Evolutionary conservation across 208 protist genomes (phyloP).

Genomic region (Trypanosoma scelopori): DNA sequence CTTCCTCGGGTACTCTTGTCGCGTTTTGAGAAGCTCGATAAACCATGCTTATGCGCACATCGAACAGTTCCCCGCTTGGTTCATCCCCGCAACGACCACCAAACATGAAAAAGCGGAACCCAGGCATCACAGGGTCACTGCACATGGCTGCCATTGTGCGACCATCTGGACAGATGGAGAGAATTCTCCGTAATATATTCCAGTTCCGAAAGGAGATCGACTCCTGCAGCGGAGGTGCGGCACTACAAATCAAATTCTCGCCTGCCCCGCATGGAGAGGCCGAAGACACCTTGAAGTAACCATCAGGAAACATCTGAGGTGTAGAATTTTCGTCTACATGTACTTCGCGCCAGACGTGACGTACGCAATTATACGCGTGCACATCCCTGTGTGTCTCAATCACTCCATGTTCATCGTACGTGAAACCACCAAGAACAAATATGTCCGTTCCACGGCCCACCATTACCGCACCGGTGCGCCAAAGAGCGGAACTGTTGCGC

Average conservation of each 20-base stretch:
- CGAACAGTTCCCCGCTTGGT: slow-evolving; percentile 50
- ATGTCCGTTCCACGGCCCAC: slow-evolving; percentile 36
- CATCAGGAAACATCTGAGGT: slow-evolving; percentile 9
- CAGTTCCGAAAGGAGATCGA: slow-evolving; percentile 7
- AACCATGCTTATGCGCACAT: slow-evolving; percentile 33
- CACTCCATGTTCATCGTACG: slow-evolving; percentile 31
- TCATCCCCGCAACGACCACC: slow-evolving; percentile 56
- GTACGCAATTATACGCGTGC: slow-evolving; percentile 51
- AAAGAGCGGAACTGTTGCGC: slow-evolving; percentile 47
- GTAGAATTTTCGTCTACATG: slow-evolving; percentile 19
- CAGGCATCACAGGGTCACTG: slow-evolving; percentile 33
- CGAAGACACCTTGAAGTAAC: slow-evolving; percentile 27
- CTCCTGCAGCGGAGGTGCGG: not conserved
- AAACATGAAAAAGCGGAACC: slow-evolving; percentile 54
- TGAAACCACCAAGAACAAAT: slow-evolving; percentile 68
- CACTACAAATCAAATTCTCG: not conserved
- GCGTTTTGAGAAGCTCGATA: not conserved
- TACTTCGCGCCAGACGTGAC: slow-evolving; percentile 51
- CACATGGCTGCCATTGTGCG: slow-evolving; percentile 68
- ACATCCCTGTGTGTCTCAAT: slow-evolving; percentile 53
- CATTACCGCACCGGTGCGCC: slow-evolving; percentile 61
- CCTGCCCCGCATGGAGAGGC: slow-evolving; percentile 17
- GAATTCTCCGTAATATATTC: slow-evolving; percentile 19
- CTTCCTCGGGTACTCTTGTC: no score
- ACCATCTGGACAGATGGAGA: slow-evolving; percentile 31